phyloP scores from a whole-genome alignment of 2,329 filamentous ascomycete species.

The Penicillium janthinellum region DNA sequence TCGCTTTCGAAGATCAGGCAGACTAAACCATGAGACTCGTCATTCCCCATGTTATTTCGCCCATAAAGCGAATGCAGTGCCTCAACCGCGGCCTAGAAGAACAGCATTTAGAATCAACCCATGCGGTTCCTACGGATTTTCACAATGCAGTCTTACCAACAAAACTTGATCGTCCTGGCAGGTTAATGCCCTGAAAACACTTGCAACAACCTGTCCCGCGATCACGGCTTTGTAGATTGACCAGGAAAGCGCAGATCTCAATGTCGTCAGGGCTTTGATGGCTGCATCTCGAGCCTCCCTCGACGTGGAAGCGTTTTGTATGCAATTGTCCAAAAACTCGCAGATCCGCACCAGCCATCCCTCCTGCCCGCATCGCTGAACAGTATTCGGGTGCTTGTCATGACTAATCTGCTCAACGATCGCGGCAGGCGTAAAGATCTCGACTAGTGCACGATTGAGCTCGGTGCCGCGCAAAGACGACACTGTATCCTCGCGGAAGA shows the following conservation, averaged over 20 bases:
- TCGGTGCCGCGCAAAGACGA: constrained; percentile 80
- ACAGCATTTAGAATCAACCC: constrained; percentile 17
- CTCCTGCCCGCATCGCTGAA: constrained; percentile 75
- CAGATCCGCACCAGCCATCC: constrained; percentile 85
- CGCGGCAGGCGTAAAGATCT: constrained; percentile 81
- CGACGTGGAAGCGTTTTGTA: constrained; percentile 66
- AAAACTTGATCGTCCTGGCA: constrained; percentile 71
- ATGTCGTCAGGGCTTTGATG: constrained; percentile 73
- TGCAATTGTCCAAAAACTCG: constrained; percentile 71
- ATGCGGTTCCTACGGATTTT: constrained; percentile 4
- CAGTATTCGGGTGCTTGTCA: constrained; percentile 67
- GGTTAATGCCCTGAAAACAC: constrained; percentile 71
- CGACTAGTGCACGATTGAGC: constrained; percentile 85
- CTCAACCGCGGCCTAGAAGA: constrained; percentile 71
- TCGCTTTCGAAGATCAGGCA: constrained; percentile 76
- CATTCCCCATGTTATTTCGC: constrained; percentile 70
- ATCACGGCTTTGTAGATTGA: constrained; percentile 80
- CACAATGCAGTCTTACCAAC: constrained; percentile 56
- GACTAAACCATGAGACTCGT: constrained; percentile 76
- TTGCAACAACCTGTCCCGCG: constrained; percentile 68
- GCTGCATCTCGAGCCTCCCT: constrained; percentile 70
- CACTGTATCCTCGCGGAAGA: constrained; percentile 84
- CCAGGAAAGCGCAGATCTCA: constrained; percentile 83
- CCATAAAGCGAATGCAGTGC: constrained; percentile 81
- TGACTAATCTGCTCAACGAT: constrained; percentile 77